Evolutionary conservation across 2,329 filamentous ascomycete genomes (phyloP).

Genomic region (Plectosphaerella plurivora): DNA sequence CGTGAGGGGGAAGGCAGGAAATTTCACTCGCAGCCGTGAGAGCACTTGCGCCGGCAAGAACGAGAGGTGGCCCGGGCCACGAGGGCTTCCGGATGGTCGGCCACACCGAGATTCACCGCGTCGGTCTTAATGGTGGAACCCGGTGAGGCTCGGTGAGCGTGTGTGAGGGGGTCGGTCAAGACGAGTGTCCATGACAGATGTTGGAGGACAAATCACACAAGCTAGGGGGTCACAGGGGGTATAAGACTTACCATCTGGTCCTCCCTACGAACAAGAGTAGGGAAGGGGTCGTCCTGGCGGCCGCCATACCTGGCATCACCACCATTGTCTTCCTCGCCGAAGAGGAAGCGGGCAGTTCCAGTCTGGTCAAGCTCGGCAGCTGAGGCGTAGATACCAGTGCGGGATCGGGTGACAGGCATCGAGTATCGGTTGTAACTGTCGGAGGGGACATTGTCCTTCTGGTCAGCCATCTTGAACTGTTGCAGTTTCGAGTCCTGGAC

Average conservation of each 20-base stretch:
- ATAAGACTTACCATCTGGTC: slow-evolving; percentile 46
- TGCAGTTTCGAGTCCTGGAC: background rate
- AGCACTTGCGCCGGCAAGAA: background rate
- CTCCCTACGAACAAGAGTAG: slow-evolving; percentile 70
- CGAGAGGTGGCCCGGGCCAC: slow-evolving; percentile 1
- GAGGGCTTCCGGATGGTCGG: no score
- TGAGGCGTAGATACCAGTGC: slow-evolving; percentile 62
- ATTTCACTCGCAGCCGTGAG: no score
- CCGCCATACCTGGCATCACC: slow-evolving; percentile 63
- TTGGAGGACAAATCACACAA: no score
- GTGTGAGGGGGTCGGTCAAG: no score
- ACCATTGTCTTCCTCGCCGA: slow-evolving; percentile 70
- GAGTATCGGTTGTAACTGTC: slow-evolving; percentile 82
- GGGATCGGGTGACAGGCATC: slow-evolving; percentile 77
- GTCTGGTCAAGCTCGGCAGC: slow-evolving; percentile 66
- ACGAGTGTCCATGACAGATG: no score
- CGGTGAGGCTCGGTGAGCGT: no score
- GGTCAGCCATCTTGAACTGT: slow-evolving; percentile 4
- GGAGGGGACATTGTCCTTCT: slow-evolving; percentile 9
- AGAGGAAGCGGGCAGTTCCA: slow-evolving; percentile 81
- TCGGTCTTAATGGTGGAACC: background rate
- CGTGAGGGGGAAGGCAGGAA: no score
- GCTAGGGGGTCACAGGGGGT: no score
- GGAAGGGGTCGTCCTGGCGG: slow-evolving; percentile 78
- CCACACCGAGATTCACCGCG: background rate